A percentile compares a stretch with the other conserved stretches of the same genome.
phyloP scores from a whole-genome alignment of 768 basidiomycete species.

The Rhizopogon roseolus region DNA sequence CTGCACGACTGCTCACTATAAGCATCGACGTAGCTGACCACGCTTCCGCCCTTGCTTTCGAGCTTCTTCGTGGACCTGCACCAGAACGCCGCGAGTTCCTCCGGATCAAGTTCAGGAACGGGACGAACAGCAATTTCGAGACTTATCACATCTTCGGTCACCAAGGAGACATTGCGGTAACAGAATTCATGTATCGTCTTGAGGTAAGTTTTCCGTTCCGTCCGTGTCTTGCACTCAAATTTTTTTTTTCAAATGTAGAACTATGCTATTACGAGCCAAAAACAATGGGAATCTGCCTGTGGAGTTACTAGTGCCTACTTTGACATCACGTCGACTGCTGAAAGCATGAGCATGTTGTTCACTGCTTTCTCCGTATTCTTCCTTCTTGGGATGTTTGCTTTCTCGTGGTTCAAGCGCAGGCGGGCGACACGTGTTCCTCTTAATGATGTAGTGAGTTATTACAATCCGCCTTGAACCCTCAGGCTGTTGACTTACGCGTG shows the following conservation, averaged over 20 bases:
- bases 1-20: not conserved
- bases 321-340: slow-evolving; percentile 2
- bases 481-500: not conserved
- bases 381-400: slow-evolving; percentile 9
- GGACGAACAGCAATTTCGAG: slow-evolving; percentile 55
- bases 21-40: slow-evolving; percentile 49
- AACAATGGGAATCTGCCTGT: slow-evolving; percentile 37
- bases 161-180: slow-evolving; percentile 67
- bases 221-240: not conserved
- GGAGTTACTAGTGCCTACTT: slow-evolving; percentile 23
- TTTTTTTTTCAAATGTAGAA: slow-evolving; percentile 19
- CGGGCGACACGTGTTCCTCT: slow-evolving; percentile 4
- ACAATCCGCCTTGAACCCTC: not conserved
- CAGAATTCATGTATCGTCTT: slow-evolving; percentile 77
- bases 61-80: slow-evolving; percentile 69
- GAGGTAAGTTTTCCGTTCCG: slow-evolving; percentile 44
- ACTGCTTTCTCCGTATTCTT: slow-evolving; percentile 6
- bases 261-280: slow-evolving; percentile 31
- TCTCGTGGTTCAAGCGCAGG: slow-evolving; percentile 12
- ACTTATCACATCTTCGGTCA: slow-evolving; percentile 69
- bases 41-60: slow-evolving; percentile 67
- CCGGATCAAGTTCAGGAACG: slow-evolving; percentile 80
- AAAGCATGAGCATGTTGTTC: not conserved
- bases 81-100: slow-evolving; percentile 77
- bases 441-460: slow-evolving; percentile 10